Evolutionary conservation across 2,329 filamentous ascomycete genomes (phyloP).

Genomic region (Fusarium metavorans): DNA sequence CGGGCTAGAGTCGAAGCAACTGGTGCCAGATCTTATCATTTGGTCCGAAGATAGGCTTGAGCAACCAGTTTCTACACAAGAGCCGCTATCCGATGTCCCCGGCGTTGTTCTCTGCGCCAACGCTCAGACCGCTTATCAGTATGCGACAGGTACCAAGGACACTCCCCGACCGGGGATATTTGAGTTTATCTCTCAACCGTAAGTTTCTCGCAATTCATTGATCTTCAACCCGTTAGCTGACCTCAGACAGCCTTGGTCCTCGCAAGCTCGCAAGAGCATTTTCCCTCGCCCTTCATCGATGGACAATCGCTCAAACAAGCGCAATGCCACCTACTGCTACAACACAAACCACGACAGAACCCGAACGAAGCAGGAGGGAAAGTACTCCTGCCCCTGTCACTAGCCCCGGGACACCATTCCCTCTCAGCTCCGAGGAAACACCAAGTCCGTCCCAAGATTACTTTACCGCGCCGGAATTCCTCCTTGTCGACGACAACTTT

Average conservation of each 20-base stretch:
- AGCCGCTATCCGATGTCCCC: slow-evolving; percentile 20
- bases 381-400: background rate
- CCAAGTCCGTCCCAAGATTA: slow-evolving; percentile 9
- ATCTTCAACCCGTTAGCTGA: background rate
- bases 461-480: slow-evolving; percentile 31
- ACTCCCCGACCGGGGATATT: slow-evolving; percentile 41
- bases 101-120: slow-evolving; percentile 51
- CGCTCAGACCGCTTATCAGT: slow-evolving; percentile 47
- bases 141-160: slow-evolving; percentile 32
- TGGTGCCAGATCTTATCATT: slow-evolving; percentile 45
- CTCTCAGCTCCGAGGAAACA: slow-evolving; percentile 17
- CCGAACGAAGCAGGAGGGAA: background rate
- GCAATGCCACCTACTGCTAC: background rate
- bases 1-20: background rate
- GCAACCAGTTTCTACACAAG: background rate
- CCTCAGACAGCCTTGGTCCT: slow-evolving; percentile 47
- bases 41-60: slow-evolving; percentile 35
- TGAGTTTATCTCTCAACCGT: slow-evolving; percentile 56
- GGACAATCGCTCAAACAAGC: slow-evolving; percentile 35
- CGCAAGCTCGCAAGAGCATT: slow-evolving; percentile 53
- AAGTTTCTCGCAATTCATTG: slow-evolving; percentile 23
- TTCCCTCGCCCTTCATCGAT: slow-evolving; percentile 42
- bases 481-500: slow-evolving; percentile 57
- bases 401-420: slow-evolving; percentile 14
- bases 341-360: background rate